Percentiles rank a stretch among this genome's conserved stretches.
Evolutionary conservation across 345 rosid genomes (phyloP).

Genomic region (Eucalyptus leucophloia): DNA sequence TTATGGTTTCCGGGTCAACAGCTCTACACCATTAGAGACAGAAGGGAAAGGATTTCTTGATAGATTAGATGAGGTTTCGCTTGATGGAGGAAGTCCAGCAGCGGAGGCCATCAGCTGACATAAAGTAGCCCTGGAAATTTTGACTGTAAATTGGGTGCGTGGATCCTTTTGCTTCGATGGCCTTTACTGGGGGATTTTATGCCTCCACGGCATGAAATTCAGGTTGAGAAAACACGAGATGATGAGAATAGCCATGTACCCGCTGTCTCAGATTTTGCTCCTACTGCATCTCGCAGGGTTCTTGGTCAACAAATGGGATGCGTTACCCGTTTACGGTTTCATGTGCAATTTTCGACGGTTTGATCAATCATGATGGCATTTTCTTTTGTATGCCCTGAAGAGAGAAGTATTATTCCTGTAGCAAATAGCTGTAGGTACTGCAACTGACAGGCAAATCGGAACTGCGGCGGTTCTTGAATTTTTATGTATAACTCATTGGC

Average conservation of each 20-base stretch:
- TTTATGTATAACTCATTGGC: background rate
- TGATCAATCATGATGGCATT: background rate
- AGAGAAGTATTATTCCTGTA: background rate
- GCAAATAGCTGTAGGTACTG: background rate
- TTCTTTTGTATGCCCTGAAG: background rate
- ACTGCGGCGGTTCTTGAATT: background rate
- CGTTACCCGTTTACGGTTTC: background rate
- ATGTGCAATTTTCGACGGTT: background rate
- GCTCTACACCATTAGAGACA: constrained; percentile 9
- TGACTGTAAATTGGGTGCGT: background rate
- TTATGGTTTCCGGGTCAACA: constrained; percentile 7
- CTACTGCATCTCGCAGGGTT: background rate
- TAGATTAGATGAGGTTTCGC: constrained; percentile 82
- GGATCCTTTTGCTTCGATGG: background rate
- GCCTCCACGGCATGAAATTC: background rate
- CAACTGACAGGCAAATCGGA: background rate
- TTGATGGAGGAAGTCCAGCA: constrained; percentile 18
- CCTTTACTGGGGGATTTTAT: background rate
- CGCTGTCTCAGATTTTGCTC: background rate
- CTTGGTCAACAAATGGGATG: background rate
- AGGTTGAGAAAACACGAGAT: background rate
- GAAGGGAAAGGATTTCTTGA: constrained; percentile 68
- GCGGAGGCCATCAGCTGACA: constrained; percentile 4
- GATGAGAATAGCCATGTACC: background rate
- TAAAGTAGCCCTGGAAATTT: background rate